These are phyloP conservation scores for Xylariaceae sp. DNA, from an alignment of 2,329 filamentous ascomycete genomes.

Conservation along the genomic window DNA sequence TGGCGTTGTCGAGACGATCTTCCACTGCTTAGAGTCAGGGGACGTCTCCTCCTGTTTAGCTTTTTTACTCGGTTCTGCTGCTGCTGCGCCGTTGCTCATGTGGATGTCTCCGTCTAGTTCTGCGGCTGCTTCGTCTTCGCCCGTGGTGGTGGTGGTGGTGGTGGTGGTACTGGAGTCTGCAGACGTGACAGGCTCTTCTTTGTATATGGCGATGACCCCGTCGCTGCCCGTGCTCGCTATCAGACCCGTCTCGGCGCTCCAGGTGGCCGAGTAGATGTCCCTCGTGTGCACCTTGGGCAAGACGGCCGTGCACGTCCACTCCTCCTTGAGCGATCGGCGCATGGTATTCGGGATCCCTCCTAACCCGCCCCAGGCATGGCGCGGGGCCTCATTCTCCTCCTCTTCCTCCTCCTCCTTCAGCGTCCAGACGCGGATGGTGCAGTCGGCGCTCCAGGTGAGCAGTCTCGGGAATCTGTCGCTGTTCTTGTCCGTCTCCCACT, in stretches of 20 bases:
- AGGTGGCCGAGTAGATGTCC: conserved; percentile 77
- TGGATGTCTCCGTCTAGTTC: conserved; percentile 30
- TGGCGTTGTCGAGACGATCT: conserved; percentile 59
- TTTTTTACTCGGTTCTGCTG: conserved; percentile 13
- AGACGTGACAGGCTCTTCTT: conserved; percentile 46
- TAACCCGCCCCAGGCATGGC: conserved; percentile 37
- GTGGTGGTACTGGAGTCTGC: too few species aligned
- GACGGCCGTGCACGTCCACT: conserved; percentile 73
- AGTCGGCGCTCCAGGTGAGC: conserved; percentile 80
- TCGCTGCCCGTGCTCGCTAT: conserved; percentile 89
- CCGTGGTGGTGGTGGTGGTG: too few species aligned
- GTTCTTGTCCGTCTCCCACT: conserved; percentile 54
- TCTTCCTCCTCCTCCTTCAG: conserved; percentile 51
- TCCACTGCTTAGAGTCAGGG: conserved; percentile 57
- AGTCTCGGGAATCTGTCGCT: conserved; percentile 54
- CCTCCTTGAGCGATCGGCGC: conserved; percentile 69
- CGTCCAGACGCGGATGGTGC: conserved; percentile 73
- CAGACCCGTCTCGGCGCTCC: conserved; percentile 72
- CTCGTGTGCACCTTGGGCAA: conserved; percentile 72
- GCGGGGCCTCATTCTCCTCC: conserved; percentile 31
- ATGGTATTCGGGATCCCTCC: conserved; percentile 84
- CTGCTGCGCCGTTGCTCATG: conserved; percentile 24
- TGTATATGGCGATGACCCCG: conserved; percentile 73
- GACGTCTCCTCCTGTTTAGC: conserved; percentile 20
- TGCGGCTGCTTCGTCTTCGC: conserved; percentile 16